Evolutionary conservation across 768 basidiomycete genomes (phyloP).

Genomic region (Termitomyces sp.): DNA sequence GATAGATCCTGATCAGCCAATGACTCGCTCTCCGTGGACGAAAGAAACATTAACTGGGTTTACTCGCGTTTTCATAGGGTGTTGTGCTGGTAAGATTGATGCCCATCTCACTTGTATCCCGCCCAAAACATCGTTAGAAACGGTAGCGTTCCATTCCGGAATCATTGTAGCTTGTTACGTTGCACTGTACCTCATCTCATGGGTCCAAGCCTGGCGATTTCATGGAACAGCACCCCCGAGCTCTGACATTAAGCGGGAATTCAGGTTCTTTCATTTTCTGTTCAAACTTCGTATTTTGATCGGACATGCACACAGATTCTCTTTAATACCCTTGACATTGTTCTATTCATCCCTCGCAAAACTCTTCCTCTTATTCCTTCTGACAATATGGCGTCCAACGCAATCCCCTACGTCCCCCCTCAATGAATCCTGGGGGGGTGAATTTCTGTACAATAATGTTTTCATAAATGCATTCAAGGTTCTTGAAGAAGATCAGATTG

Average conservation of each 20-base stretch:
- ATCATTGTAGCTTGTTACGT: slow-evolving; percentile 55
- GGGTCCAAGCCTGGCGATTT: slow-evolving; percentile 25
- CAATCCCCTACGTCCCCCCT: slow-evolving; percentile 23
- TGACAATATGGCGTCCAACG: slow-evolving; percentile 75
- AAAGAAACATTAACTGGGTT: slow-evolving; percentile 46
- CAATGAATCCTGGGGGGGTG: slow-evolving; percentile 23
- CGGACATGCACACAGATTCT: slow-evolving; percentile 41
- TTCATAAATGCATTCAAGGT: slow-evolving; percentile 43
- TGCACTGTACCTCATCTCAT: slow-evolving; percentile 41
- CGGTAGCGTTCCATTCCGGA: slow-evolving; percentile 68
- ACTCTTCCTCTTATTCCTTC: slow-evolving; percentile 75
- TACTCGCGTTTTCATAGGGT: slow-evolving; percentile 60
- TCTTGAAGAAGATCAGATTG: slow-evolving; percentile 70
- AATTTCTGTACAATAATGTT: slow-evolving; percentile 26
- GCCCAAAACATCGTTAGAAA: slow-evolving; percentile 45
- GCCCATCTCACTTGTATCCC: not conserved
- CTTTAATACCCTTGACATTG: slow-evolving; percentile 73
- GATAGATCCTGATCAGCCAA: slow-evolving; percentile 36
- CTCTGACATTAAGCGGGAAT: slow-evolving; percentile 60
- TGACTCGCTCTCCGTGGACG: slow-evolving; percentile 47
- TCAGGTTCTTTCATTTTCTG: slow-evolving; percentile 38
- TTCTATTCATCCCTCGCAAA: slow-evolving; percentile 85
- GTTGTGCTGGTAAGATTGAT: slow-evolving; percentile 48
- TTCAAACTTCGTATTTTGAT: not conserved
- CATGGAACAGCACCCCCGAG: slow-evolving; percentile 6